Evolutionary conservation across 1,284 basidiomycete genomes (phyloP), one percentile per base, ranked within the genome.

Genomic region (Leccinum angustisporum): DNA sequence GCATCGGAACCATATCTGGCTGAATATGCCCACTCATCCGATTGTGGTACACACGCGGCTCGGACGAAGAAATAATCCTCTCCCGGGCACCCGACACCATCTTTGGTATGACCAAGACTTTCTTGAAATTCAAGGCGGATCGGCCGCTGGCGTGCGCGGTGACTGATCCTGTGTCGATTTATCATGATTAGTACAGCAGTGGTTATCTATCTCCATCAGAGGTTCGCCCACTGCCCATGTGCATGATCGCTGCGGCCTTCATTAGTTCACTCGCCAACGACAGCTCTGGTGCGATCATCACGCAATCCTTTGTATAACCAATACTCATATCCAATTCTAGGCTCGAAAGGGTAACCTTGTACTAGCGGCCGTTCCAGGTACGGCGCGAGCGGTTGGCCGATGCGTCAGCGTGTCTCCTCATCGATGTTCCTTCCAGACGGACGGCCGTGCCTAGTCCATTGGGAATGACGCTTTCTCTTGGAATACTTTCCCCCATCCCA

Each of bases 281-380:
- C 25, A 31, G 40, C 30, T 33, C 54, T 33, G 31, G 13, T 56
- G 48, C 59, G 67, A 69, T 69, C 57, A 65, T 56, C 59, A 66
- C 58, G 66, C 65, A 48, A 16, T 9, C 14, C 25, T 4, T n/a
- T n/a, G 2, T 18, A 60, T 50, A 53, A 55, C 43, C 27, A 53
- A 65, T 55, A 51, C 36, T 8, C 13, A 59, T 51, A 51, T 51
- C 40, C 55, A 53, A 63, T 54, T 51, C 50, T 1, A 43, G 6
- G 14, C 14, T 18, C 38, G 13, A 34, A 36, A 25, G 0, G 21
- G 31, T 6, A 16, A 1, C 30, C 25, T 21, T n/a, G 34, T 16
- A 30, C 11, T 3, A n/a, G 9, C 11, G 4, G 16, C n/a, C 21
- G 7, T 36, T n/a, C 46, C 40, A 34, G 38, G 34, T n/a, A 34